Evolutionary conservation across 225 moss, liverwort and hornwort genomes (phyloP), one percentile per base, ranked within the genome.

Genomic region (Sphagnum contortum): DNA sequence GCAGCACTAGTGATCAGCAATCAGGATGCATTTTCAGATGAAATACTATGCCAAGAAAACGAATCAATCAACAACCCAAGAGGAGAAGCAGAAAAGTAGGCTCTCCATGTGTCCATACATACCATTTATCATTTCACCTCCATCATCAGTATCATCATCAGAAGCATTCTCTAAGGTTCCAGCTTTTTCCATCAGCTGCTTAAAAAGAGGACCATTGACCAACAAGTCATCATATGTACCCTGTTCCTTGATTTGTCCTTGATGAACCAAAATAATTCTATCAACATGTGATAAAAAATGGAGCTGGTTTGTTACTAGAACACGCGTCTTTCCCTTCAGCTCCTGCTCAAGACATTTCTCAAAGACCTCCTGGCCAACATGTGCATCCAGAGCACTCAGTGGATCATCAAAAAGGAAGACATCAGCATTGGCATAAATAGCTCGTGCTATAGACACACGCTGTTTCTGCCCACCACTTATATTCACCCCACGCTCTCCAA

Each of bases 391-490:
- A 5, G 90, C 90, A 77, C 90, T 90, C 4, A 90, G 83, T 47
- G 88, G 87, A 64, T 90, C 90, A 51, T 90, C 90, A 55, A 90
- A 64, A 55, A 90, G 66, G 54, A 81, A 90, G 8, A 90, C 88
- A 62, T 90, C 88, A 3, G 85, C 85, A 61, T 90, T 70, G 4
- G 87, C 63, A 63, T 90, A 90, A 5, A 85, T 85, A 47, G 90
- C 90, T 45, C 90, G 85, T 3, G 90, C 88, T 57, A 88, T 83
- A n/a, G 85, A 83, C 49, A 88, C 83, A 55, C 88, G 79, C 68
- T 91, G 90, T 71, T 85, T 90, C 70, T 90, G 90, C n/a, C 90
- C 90, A 55, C 90, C 90, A 49, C 88, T 88, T 49, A 90, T 85
- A 66, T 90, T 90, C 70, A 90, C 85, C 73, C 90, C 87, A 9